Conservation (phyloP, 306 rosid genomes). For the Delonix regia region DNA sequence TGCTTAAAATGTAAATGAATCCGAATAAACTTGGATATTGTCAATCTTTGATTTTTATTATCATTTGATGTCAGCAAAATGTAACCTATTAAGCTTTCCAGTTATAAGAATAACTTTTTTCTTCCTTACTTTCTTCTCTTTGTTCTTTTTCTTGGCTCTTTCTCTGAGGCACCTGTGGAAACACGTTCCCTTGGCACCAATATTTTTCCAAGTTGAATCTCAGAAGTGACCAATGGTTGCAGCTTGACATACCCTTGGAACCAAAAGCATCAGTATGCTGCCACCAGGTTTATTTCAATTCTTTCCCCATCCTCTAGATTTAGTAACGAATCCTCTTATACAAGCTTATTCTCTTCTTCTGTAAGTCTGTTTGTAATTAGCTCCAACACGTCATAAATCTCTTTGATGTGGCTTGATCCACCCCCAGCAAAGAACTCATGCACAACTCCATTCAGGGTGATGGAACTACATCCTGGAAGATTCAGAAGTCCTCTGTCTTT, state of each 20-base stretch:
- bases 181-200: not conserved
- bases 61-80: conserved; percentile 10
- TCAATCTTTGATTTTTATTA: conserved; percentile 24
- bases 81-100: conserved; percentile 27
- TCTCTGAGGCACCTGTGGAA: not conserved
- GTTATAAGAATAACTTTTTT: not conserved
- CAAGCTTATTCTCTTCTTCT: not conserved
- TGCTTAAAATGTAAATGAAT: conserved; percentile 41
- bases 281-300: not conserved
- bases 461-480: conserved; percentile 58
- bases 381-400: conserved; percentile 45
- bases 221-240: not conserved
- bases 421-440: conserved; percentile 58
- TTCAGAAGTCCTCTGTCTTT: conserved; percentile 44
- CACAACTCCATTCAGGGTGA: conserved; percentile 54
- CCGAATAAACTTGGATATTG: conserved; percentile 66
- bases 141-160: not conserved
- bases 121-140: not conserved
- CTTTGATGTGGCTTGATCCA: conserved; percentile 39
- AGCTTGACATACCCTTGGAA: not conserved
- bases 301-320: not conserved
- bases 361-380: conserved; percentile 25
- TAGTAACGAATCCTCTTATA: not conserved
- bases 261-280: not conserved
- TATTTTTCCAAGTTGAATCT: not conserved